Percentiles rank a stretch among this genome's conserved stretches.
These are phyloP conservation scores for Onygenales sp. DNA, from an alignment of 2,329 filamentous ascomycete genomes.

Conservation along the genomic window DNA sequence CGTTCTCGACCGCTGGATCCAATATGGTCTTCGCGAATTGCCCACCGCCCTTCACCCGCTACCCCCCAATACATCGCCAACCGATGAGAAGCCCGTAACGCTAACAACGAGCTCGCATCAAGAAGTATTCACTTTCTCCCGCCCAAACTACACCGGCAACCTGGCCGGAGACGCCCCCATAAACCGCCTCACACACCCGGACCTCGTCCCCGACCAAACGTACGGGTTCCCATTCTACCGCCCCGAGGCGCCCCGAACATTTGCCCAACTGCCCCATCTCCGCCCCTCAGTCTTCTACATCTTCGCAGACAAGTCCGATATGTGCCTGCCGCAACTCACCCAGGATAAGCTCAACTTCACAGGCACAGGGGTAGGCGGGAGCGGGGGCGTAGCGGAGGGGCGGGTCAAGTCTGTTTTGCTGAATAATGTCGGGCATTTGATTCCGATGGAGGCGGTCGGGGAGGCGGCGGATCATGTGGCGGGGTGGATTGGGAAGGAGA, in stretches of 20 bases:
- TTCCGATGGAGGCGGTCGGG: constrained; percentile 69
- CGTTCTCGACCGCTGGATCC: constrained; percentile 64
- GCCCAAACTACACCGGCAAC: constrained; percentile 52
- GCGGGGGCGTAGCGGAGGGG: constrained; percentile 52
- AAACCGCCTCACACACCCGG: constrained; percentile 36
- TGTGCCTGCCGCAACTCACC: constrained; percentile 29
- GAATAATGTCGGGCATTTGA: constrained; percentile 61
- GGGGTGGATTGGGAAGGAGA: constrained; percentile 48
- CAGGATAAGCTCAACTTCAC: constrained; percentile 34
- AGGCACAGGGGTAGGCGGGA: constrained; percentile 30
- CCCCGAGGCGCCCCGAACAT: constrained; percentile 30
- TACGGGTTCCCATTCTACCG: constrained; percentile 35
- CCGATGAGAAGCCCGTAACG: constrained; percentile 47
- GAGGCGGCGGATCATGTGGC: constrained; percentile 55
- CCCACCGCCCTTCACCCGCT: constrained; percentile 47
- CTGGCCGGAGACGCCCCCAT: constrained; percentile 23
- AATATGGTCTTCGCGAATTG: constrained; percentile 64
- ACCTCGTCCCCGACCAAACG: constrained; percentile 28
- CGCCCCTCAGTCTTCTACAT: constrained; percentile 38
- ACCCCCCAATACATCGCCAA: constrained; percentile 38
- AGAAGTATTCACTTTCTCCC: constrained; percentile 54
- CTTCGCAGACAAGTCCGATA: constrained; percentile 34
- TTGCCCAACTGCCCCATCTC: constrained; percentile 31
- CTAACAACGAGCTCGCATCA: constrained; percentile 74
- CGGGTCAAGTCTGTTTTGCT: constrained; percentile 59